Evolutionary conservation across 2,329 filamentous ascomycete genomes (phyloP), one percentile per base, ranked within the genome.

Genomic region (Fusarium sambucinum): DNA sequence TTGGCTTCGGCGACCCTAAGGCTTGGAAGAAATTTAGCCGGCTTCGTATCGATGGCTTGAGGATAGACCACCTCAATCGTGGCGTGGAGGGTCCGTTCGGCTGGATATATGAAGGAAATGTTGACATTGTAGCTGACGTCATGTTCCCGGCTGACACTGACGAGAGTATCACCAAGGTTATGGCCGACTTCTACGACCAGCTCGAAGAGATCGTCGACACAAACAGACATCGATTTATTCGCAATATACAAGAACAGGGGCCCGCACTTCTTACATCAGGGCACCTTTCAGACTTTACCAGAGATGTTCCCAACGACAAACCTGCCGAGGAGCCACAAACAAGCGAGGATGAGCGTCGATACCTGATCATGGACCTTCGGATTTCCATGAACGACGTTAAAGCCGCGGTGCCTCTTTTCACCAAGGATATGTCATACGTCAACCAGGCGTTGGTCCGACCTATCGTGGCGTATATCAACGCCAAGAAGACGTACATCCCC

Each of bases 391-490:
- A 97, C 80, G 93, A 97, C 70, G 94, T 97, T 44, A 93, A 94
- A 71, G 96, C 96, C 29, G 90, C 92, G 4, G 94, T 99, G 2
- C 96, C 96, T 1, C 86, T 98, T 51, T 98, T 99, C 81, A 97
- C 92, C 2, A 90, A 89, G 17, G 92, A 97, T 76, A 87, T 98
- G 48, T 96, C 93, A 1, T 99, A 98, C 78, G 92, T 97, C 74
- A 98, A 97, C 80, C 96, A 97, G 78, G 94, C 96, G 3, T 89
- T 98, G 6, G 93, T 98, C 35, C 89, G 96, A 6, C 96, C 96
- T 17, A 99, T 99, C 64, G 94, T 99, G 40, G 96, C 96, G 9
- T 99, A 98, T 78, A 98, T 99, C 80, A 99, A 99, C 80, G 92
- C 93, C 41, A 93, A 94, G 77, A 91, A 90, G 76, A 97, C 95